A percentile compares a stretch with the other conserved stretches of the same genome.
Conservation (phyloP, 177 flowering plant genomes). For the Vitis hybrid region DNA sequence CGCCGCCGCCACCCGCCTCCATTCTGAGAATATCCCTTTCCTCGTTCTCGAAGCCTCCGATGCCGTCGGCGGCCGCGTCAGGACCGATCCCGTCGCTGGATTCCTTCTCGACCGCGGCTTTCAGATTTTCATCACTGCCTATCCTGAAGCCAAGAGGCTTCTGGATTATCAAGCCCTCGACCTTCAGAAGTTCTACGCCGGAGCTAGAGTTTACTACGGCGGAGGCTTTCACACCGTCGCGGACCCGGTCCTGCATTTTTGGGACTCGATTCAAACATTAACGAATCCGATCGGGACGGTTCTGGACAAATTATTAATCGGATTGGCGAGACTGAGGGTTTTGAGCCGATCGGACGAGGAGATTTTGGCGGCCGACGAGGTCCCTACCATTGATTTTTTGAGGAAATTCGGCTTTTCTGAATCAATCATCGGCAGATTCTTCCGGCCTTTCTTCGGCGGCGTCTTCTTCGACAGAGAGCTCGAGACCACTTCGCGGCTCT, state of each 20-base stretch:
- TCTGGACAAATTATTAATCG: constrained; percentile 68
- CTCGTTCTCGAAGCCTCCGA: constrained; percentile 84
- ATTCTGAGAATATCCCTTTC: constrained; percentile 62
- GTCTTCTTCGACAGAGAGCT: constrained; percentile 84
- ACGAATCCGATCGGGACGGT: constrained; percentile 78
- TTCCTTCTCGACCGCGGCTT: constrained; percentile 91
- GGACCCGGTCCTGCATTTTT: constrained; percentile 75
- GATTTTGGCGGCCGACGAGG: constrained; percentile 50
- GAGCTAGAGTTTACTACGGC: constrained; percentile 63
- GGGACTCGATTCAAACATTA: constrained; percentile 53
- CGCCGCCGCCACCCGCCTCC: constrained; percentile 78
- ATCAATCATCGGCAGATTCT: constrained; percentile 65
- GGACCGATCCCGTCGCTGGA: constrained; percentile 79
- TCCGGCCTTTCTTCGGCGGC: constrained; percentile 90
- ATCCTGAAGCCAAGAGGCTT: constrained; percentile 74
- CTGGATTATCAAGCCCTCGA: constrained; percentile 39
- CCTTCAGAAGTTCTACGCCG: constrained; percentile 81
- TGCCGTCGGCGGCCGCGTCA: constrained; percentile 86
- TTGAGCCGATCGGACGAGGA: constrained; percentile 55
- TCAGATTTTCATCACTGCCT: constrained; percentile 95
- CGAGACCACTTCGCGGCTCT: constrained; percentile 73
- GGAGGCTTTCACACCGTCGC: constrained; percentile 80
- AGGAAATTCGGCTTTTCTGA: constrained; percentile 65
- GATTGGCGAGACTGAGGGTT: constrained; percentile 45
- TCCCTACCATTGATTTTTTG: constrained; percentile 46